These are phyloP conservation scores for Ajuga reptans DNA, from an alignment of 305 asterid genomes.

Conservation along the genomic window DNA sequence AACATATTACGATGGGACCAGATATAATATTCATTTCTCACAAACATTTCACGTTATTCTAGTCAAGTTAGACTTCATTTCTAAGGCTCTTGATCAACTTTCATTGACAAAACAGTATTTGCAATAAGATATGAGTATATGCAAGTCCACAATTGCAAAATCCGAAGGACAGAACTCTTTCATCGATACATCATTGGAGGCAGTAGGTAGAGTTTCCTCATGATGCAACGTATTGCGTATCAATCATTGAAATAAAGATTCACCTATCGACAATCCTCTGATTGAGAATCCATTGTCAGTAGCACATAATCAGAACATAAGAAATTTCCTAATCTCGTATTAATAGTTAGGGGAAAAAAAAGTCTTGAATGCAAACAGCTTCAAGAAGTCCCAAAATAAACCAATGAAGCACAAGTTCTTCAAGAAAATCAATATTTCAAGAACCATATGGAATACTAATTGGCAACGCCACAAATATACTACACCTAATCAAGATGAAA, in stretches of 20 bases:
- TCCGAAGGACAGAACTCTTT: neutral
- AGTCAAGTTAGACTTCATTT: neutral
- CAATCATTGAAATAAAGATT: conserved; percentile 18
- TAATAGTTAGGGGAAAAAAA: neutral
- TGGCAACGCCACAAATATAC: neutral
- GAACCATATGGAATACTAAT: neutral
- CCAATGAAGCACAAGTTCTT: neutral
- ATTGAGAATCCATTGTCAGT: conserved; percentile 6
- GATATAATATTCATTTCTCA: neutral
- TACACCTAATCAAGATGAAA: neutral
- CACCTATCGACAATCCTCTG: neutral
- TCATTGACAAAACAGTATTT: neutral
- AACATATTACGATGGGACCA: neutral
- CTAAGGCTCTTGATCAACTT: neutral
- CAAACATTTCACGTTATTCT: neutral
- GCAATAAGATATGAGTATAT: neutral
- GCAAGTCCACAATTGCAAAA: neutral
- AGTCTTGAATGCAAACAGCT: neutral
- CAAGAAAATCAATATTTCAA: neutral
- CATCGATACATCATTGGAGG: neutral
- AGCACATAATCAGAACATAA: no score
- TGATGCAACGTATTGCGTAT: neutral
- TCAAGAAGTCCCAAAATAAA: no score
- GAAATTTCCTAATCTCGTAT: no score
- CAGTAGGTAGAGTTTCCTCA: neutral